These are phyloP conservation scores for Paramecium sonneborni DNA, from an alignment of 73 alveolate species.

Conservation along the genomic window DNA sequence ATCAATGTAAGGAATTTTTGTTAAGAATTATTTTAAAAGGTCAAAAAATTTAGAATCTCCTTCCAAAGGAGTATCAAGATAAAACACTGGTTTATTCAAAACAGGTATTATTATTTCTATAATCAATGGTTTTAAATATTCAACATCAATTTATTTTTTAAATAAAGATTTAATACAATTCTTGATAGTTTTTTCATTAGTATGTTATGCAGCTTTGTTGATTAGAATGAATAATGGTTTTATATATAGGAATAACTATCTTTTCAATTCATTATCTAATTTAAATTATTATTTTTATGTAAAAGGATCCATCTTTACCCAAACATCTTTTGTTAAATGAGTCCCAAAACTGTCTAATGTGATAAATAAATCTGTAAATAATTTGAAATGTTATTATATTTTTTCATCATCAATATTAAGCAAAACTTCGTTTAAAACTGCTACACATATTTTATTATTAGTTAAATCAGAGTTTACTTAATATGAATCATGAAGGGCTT, in stretches of 20 bases:
- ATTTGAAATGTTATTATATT: not conserved
- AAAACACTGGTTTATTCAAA: conserved; percentile 31
- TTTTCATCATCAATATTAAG: not conserved
- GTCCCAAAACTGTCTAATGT: conserved; percentile 45
- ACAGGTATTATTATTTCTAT: conserved; percentile 18
- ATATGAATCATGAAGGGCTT: not conserved
- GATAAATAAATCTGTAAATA: conserved; percentile 9
- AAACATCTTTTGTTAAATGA: conserved; percentile 53
- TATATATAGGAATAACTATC: not conserved
- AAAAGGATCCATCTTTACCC: conserved; percentile 50
- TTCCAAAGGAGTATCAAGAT: conserved; percentile 40
- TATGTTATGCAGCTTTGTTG: not conserved
- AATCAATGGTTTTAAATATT: not conserved
- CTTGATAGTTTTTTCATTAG: conserved; percentile 43
- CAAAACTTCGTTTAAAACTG: not conserved
- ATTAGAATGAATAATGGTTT: not conserved
- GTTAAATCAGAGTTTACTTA: not conserved
- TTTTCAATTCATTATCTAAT: not conserved
- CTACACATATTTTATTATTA: conserved; percentile 14
- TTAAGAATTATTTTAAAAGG: not conserved
- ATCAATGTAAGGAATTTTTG: conserved; percentile 30
- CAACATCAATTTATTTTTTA: conserved; percentile 22
- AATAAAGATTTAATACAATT: conserved; percentile 31
- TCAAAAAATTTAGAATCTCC: conserved; percentile 48
- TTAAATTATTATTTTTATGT: not conserved